Percentiles rank a stretch among this genome's conserved stretches.
Evolutionary conservation across 805 yeast species (phyloP).

Genomic region (Allodekkera sacchari): DNA sequence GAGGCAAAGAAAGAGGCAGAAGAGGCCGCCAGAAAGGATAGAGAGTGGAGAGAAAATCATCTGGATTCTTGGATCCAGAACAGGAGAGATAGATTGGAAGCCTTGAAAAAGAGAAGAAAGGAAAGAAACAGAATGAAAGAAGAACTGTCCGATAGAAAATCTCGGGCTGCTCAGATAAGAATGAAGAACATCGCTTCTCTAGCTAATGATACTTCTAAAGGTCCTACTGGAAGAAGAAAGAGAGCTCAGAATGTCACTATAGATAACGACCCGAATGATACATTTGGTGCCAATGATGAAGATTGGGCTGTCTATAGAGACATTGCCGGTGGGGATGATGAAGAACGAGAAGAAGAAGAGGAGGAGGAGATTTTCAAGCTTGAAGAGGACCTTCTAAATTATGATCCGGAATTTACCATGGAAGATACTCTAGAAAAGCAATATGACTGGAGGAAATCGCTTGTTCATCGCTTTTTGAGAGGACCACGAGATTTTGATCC

Average conservation of each 20-base stretch:
- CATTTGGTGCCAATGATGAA: constrained; percentile 90
- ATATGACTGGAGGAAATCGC: constrained; percentile 77
- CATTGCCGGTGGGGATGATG: constrained; percentile 66
- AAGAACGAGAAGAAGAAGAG: constrained; percentile 73
- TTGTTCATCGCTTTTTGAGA: constrained; percentile 74
- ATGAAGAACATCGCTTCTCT: constrained; percentile 87
- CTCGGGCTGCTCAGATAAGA: constrained; percentile 83
- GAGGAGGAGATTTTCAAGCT: constrained; percentile 48
- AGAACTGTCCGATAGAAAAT: constrained; percentile 80
- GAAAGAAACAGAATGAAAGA: constrained; percentile 64
- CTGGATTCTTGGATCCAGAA: constrained; percentile 71
- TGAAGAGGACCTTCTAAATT: constrained; percentile 69
- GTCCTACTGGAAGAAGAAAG: constrained; percentile 24
- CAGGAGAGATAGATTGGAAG: constrained; percentile 53
- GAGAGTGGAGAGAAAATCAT: constrained; percentile 69
- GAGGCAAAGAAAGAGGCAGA: constrained; percentile 52
- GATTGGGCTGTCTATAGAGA: constrained; percentile 92
- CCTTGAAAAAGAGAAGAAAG: constrained; percentile 50
- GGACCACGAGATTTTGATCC: constrained; percentile 86
- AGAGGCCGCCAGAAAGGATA: constrained; percentile 57
- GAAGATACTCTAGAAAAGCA: constrained; percentile 80
- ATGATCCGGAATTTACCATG: constrained; percentile 77
- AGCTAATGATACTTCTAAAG: constrained; percentile 49
- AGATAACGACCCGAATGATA: constrained; percentile 88
- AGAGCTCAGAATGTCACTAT: constrained; percentile 56